Evolutionary conservation across 495 filamentous ascomycete species (phyloP).

Genomic region (Oidiodendron maius): DNA sequence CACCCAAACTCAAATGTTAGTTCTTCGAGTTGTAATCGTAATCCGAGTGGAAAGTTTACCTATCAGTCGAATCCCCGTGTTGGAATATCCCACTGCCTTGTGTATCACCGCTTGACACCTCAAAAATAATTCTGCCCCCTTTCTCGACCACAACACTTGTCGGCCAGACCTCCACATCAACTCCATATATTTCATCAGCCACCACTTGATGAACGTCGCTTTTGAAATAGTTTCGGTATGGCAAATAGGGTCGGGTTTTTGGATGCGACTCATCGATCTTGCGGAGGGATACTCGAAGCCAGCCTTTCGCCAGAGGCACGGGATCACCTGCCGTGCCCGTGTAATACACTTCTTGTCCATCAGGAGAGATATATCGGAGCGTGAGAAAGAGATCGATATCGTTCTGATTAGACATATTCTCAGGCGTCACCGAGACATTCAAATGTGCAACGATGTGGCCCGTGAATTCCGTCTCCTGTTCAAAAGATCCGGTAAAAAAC

Average conservation of each 20-base stretch:
- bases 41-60: neutral
- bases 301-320: slow-evolving; percentile 45
- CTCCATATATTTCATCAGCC: slow-evolving; percentile 47
- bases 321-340: slow-evolving; percentile 46
- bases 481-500: slow-evolving; percentile 37
- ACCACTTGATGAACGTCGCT: slow-evolving; percentile 49
- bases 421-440: slow-evolving; percentile 60
- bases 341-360: slow-evolving; percentile 55
- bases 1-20: neutral
- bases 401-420: slow-evolving; percentile 41
- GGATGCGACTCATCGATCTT: slow-evolving; percentile 42
- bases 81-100: slow-evolving; percentile 53
- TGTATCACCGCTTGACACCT: slow-evolving; percentile 52
- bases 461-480: slow-evolving; percentile 44
- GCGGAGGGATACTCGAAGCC: slow-evolving; percentile 50
- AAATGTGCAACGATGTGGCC: slow-evolving; percentile 45
- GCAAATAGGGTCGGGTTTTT: slow-evolving; percentile 42
- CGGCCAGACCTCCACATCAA: slow-evolving; percentile 63
- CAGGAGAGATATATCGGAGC: slow-evolving; percentile 46
- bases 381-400: slow-evolving; percentile 65
- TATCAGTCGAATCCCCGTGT: too few species aligned
- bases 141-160: slow-evolving; percentile 54
- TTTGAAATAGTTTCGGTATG: slow-evolving; percentile 51
- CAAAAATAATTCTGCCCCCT: slow-evolving; percentile 46
- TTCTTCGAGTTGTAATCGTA: too few species aligned